Conservation (phyloP, 177 flowering plant genomes). For the Vitis hybrid region DNA sequence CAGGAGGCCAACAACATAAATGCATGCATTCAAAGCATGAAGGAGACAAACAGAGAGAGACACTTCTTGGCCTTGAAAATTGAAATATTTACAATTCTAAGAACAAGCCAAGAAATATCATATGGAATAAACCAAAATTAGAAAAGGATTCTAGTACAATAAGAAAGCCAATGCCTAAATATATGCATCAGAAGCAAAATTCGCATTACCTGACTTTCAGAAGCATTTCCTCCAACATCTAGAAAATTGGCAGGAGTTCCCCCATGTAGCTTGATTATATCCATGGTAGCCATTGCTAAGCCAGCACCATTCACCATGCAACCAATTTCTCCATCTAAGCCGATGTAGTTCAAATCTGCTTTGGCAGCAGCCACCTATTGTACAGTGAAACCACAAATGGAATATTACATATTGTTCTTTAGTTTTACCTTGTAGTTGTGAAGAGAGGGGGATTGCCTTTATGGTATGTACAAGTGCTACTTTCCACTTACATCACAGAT, state of each 20-base stretch:
- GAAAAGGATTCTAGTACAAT: not conserved
- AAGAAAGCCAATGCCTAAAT: not conserved
- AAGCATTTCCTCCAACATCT: conserved; percentile 99
- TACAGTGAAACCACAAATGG: conserved; percentile 4
- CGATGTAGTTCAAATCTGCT: conserved; percentile 97
- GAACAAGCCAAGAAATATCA: too few relatives aligned
- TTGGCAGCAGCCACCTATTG: conserved; percentile 91
- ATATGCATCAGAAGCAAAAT: not conserved
- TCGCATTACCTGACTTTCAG: conserved; percentile 82
- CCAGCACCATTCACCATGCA: conserved; percentile 99
- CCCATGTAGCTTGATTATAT: conserved; percentile 95
- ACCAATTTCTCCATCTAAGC: conserved; percentile 98
- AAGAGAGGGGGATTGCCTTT: too few relatives aligned
- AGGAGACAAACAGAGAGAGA: too few relatives aligned
- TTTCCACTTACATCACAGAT: not conserved
- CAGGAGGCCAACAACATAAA: too few relatives aligned
- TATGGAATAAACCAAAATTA: not conserved
- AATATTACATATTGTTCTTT: not conserved
- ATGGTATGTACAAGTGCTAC: too few relatives aligned
- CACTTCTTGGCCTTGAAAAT: too few relatives aligned
- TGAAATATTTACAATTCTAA: too few relatives aligned
- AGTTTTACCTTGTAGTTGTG: too few relatives aligned
- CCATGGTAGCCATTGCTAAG: conserved; percentile 99
- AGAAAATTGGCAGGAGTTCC: conserved; percentile 99
- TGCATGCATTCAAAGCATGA: too few relatives aligned